Base-by-base conservation (phyloP, 1,284 basidiomycete species). In the Leucoagaricus sp. region DNA sequence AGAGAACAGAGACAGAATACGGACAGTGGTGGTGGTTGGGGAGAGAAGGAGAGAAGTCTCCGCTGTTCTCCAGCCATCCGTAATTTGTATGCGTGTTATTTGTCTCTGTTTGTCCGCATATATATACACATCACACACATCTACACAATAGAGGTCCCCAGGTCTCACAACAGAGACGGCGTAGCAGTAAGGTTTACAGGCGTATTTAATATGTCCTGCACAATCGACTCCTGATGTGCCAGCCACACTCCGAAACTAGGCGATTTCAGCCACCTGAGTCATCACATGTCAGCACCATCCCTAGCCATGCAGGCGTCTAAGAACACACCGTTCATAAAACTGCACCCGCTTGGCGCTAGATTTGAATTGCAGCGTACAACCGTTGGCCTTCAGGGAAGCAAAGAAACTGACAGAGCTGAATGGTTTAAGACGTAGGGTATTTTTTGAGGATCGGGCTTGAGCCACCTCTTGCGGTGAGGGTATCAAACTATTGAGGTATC, bases 401-500 rank as follows among this genome's bases (percentile, higher is more conserved):
- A 98, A 81, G 72, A 98, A 98, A 49, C 86, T 81, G 2, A 78
- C 76, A 29, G 85, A 76, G 64, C 86, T 93, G 73, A 98, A 99
- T 0, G 92, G 84, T 63, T 87, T 89, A 58, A 94, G 75, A 15
- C 82, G 77, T 40, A 74, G 73, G 7, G 60, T 60, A 49, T 63
- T 58, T 23, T 57, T 60, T 38, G 65, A 67, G 34, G 70, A 67
- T 40, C 66, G 63, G 6, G 69, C 65, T 42, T 59, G 61, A 3
- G 68, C 69, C 28, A 81, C 71, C 61, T 85, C 83, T 2, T 74
- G 68, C 1, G 84, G 85, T 13, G 84, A 78, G 25, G 93, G 93
- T 64, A 96, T 91, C 54, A 96, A 82, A 0, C 91, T 93, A 60
- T 94, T 91, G 48, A 98, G 87, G 76, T 98, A 98, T 60, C 96